phyloP scores from a whole-genome alignment of 139 green algal genomes.

The Coelastrella sp. region DNA sequence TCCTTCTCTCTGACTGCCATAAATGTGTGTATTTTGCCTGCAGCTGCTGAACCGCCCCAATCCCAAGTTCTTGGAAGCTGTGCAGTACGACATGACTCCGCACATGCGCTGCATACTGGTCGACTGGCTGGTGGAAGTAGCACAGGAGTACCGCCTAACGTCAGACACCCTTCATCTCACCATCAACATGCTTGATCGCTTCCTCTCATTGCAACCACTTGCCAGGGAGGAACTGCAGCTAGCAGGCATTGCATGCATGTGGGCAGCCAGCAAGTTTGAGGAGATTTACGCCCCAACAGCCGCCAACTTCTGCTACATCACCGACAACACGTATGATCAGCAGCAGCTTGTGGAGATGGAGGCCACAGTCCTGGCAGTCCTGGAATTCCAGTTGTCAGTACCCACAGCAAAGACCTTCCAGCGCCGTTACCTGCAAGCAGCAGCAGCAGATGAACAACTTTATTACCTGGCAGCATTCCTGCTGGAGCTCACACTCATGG shows the following conservation, averaged over 20 bases:
- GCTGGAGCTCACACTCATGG: slow-evolving; percentile 89
- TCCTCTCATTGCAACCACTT: slow-evolving; percentile 76
- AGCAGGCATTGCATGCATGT: slow-evolving; percentile 94
- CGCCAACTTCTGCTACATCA: slow-evolving; percentile 97
- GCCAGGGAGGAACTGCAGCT: slow-evolving; percentile 69
- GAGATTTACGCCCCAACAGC: slow-evolving; percentile 97
- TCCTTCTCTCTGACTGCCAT: not conserved
- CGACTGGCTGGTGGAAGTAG: slow-evolving; percentile 97
- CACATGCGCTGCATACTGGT: slow-evolving; percentile 96
- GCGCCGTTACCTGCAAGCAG: slow-evolving; percentile 67
- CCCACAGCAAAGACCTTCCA: slow-evolving; percentile 96
- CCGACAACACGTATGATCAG: slow-evolving; percentile 96
- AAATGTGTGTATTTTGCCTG: not conserved
- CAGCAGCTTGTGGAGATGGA: slow-evolving; percentile 88
- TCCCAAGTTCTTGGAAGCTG: slow-evolving; percentile 75
- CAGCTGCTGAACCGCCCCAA: slow-evolving; percentile 74
- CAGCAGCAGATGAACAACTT: slow-evolving; percentile 57
- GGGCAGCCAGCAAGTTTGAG: slow-evolving; percentile 97
- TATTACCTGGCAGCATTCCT: slow-evolving; percentile 89
- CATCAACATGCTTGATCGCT: slow-evolving; percentile 92
- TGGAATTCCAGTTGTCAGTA: slow-evolving; percentile 91
- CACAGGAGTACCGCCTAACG: slow-evolving; percentile 94
- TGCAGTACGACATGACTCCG: slow-evolving; percentile 92
- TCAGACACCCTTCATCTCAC: slow-evolving; percentile 94
- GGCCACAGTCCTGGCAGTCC: slow-evolving; percentile 79